phyloP scores from a whole-genome alignment of 73 alveolate species.

The Tetrahymena thermophila region DNA sequence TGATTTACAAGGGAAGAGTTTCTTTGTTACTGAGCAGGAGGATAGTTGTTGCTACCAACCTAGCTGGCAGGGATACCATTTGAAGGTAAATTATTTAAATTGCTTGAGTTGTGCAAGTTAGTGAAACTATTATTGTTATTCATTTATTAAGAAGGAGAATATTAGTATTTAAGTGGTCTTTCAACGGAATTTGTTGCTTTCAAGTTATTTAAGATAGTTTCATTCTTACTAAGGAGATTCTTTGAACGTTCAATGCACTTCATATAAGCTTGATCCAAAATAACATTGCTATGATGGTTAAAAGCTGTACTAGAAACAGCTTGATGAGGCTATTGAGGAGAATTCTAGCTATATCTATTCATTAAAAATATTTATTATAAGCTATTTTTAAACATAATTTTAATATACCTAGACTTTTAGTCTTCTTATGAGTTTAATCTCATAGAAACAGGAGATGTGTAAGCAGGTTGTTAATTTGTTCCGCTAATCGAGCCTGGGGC shows the following conservation, averaged over 20 bases:
- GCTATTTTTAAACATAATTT: not conserved
- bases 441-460: not conserved
- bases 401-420: not conserved
- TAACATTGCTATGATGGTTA: not conserved
- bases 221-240: not conserved
- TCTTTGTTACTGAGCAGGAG: not conserved
- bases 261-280: not conserved
- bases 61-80: not conserved
- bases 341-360: not conserved
- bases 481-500: not conserved
- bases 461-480: not conserved
- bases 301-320: not conserved
- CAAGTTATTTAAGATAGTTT: not conserved
- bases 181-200: not conserved
- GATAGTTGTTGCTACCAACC: not conserved
- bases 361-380: not conserved
- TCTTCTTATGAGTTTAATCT: not conserved
- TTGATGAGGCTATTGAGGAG: not conserved
- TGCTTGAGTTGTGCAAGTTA: not conserved
- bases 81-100: not conserved
- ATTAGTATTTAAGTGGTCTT: not conserved
- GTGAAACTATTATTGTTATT: not conserved
- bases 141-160: not conserved
- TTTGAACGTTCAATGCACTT: not conserved
- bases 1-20: not conserved